A percentile compares a stretch with the other conserved stretches of the same genome.
Conservation (phyloP, 495 filamentous ascomycete genomes). For the Chaetomium fimeti region DNA sequence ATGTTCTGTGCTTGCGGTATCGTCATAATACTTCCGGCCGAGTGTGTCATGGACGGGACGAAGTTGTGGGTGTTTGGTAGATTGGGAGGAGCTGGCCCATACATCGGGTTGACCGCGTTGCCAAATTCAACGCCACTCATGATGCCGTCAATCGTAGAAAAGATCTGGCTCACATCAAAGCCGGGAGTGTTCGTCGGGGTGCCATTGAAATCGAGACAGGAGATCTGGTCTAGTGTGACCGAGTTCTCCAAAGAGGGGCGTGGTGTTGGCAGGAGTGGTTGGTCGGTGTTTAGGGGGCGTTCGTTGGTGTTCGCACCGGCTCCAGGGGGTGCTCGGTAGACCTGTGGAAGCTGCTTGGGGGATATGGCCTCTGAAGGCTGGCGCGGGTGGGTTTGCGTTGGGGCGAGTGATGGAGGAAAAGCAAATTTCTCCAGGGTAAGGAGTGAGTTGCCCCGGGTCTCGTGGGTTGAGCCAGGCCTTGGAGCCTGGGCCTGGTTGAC, state of each 20-base stretch:
- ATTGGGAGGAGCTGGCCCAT: slow-evolving; percentile 1
- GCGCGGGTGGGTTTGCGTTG: not conserved
- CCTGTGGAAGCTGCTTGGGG: slow-evolving; percentile 22
- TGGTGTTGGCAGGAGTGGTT: not conserved
- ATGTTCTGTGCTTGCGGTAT: slow-evolving; percentile 15
- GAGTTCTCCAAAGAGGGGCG: not conserved
- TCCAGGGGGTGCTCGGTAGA: not conserved
- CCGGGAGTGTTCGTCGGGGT: slow-evolving; percentile 19
- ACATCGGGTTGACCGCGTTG: not conserved
- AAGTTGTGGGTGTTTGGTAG: slow-evolving; percentile 14
- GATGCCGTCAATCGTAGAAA: slow-evolving; percentile 10
- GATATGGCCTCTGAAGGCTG: slow-evolving; percentile 22
- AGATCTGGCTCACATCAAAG: slow-evolving; percentile 23
- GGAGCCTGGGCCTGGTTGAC: slow-evolving; percentile 6
- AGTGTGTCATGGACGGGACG: slow-evolving; percentile 23
- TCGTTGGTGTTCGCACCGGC: not conserved
- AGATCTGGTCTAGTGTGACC: slow-evolving; percentile 22
- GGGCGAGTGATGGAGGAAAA: slow-evolving; percentile 13
- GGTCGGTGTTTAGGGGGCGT: not conserved
- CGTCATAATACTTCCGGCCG: slow-evolving; percentile 22
- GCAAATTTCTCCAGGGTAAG: slow-evolving; percentile 19
- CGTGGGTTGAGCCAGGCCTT: not conserved
- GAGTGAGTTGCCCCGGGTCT: slow-evolving; percentile 11
- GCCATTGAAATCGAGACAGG: slow-evolving; percentile 22
- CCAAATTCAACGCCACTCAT: not conserved